phyloP scores from a whole-genome alignment of 2,329 filamentous ascomycete genomes.

The Ophiostoma quercus region DNA sequence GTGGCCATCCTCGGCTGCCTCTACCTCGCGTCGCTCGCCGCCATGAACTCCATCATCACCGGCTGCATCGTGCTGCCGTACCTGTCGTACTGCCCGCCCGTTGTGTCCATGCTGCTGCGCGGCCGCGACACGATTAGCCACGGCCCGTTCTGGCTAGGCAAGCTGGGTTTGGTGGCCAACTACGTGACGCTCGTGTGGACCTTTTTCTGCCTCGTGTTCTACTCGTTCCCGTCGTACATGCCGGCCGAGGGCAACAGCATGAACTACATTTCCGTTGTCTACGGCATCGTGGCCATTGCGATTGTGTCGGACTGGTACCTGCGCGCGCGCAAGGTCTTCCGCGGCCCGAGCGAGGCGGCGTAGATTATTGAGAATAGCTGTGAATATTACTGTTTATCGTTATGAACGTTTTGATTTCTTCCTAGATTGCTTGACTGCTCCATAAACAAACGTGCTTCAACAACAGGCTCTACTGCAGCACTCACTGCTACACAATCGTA shows the following conservation, averaged over 20 bases:
- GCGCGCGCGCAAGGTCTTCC: background rate
- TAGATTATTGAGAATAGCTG: too few relatives aligned
- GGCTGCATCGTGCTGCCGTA: slow-evolving; percentile 36
- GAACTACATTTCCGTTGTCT: slow-evolving; percentile 39
- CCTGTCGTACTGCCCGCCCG: slow-evolving; percentile 45
- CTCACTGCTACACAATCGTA: background rate
- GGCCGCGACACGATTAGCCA: slow-evolving; percentile 29
- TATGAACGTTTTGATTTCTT: too few relatives aligned
- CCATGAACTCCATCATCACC: slow-evolving; percentile 20
- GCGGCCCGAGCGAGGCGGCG: background rate
- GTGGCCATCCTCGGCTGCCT: slow-evolving; percentile 17
- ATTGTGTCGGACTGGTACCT: background rate
- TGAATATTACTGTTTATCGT: too few relatives aligned
- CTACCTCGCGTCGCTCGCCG: slow-evolving; percentile 21
- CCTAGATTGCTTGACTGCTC: too few relatives aligned
- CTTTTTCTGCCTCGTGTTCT: slow-evolving; percentile 42
- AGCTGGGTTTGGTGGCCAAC: slow-evolving; percentile 31
- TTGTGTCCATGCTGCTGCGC: slow-evolving; percentile 39
- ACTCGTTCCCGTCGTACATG: slow-evolving; percentile 42
- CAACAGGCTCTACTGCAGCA: background rate
- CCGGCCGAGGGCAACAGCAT: slow-evolving; percentile 38
- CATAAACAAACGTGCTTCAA: too few relatives aligned
- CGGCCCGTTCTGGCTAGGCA: slow-evolving; percentile 36
- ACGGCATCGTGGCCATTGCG: background rate
- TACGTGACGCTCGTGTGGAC: slow-evolving; percentile 43